These are phyloP conservation scores for Pseudogymnoascus sp. DNA, from an alignment of 2,329 filamentous ascomycete species.

Conservation along the genomic window DNA sequence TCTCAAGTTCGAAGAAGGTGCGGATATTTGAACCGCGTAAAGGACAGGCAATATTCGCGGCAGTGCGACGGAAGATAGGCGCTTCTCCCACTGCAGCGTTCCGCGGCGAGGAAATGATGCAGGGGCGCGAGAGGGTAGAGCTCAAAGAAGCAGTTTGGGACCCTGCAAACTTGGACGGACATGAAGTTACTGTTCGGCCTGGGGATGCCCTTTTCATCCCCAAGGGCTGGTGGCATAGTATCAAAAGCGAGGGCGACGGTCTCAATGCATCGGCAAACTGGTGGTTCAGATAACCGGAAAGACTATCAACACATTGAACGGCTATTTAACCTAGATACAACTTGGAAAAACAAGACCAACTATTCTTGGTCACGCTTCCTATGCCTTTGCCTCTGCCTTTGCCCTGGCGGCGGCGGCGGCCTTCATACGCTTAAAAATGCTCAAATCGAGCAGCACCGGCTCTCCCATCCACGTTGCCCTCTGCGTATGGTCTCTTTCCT, in stretches of 20 bases:
- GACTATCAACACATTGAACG: neutral
- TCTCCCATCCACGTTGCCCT: slow-evolving; percentile 69
- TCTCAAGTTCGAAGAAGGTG: slow-evolving; percentile 64
- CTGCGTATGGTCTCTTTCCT: slow-evolving; percentile 28
- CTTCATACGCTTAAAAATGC: slow-evolving; percentile 34
- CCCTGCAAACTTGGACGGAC: slow-evolving; percentile 11
- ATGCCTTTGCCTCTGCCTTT: neutral
- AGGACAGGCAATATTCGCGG: slow-evolving; percentile 57
- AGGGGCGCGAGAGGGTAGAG: slow-evolving; percentile 58
- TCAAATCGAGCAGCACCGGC: slow-evolving; percentile 51
- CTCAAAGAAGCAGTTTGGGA: slow-evolving; percentile 67
- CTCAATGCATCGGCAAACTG: slow-evolving; percentile 48
- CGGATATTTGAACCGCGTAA: slow-evolving; percentile 58
- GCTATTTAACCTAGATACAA: neutral
- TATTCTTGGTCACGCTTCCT: neutral
- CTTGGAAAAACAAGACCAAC: neutral
- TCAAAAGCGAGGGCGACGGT: slow-evolving; percentile 51
- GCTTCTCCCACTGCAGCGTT: slow-evolving; percentile 38
- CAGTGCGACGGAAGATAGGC: slow-evolving; percentile 34
- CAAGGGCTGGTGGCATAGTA: slow-evolving; percentile 79
- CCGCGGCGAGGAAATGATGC: slow-evolving; percentile 86
- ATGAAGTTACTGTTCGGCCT: slow-evolving; percentile 43
- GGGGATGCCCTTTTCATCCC: slow-evolving; percentile 75
- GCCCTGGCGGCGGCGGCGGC: neutral
- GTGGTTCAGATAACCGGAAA: slow-evolving; percentile 61